Evolutionary conservation across 257 asterid species (phyloP).

Genomic region (Jaltomata sinuosa): DNA sequence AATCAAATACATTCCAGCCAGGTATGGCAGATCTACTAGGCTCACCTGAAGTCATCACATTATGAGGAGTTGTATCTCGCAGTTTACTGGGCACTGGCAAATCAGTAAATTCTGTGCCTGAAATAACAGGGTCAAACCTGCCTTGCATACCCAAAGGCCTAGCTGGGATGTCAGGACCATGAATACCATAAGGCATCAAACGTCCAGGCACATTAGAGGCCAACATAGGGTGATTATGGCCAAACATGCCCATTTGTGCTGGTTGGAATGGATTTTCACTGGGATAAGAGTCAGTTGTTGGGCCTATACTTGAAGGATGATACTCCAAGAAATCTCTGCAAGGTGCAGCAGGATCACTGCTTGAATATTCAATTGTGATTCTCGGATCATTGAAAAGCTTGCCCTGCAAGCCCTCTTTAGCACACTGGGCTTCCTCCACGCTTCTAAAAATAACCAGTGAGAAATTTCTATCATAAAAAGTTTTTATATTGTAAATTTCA

Average conservation of each 20-base stretch:
- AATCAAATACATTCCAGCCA: constrained; percentile 58
- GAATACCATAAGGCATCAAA: constrained; percentile 7
- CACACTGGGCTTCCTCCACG: no score
- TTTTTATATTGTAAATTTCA: no score
- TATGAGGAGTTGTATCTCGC: no score
- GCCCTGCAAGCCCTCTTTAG: no score
- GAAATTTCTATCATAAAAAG: no score
- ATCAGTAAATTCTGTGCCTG: no score
- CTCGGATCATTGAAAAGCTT: not conserved
- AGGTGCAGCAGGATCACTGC: constrained; percentile 38
- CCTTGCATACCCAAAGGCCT: constrained; percentile 17
- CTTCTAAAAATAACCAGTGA: no score
- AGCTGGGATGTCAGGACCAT: no score
- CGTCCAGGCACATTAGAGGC: constrained; percentile 37
- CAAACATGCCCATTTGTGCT: constrained; percentile 56
- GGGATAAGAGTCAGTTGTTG: constrained; percentile 17
- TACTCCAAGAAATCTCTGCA: constrained; percentile 24
- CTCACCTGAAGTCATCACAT: no score
- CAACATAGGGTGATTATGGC: constrained; percentile 44
- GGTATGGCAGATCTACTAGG: no score
- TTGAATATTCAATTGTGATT: constrained; percentile 19
- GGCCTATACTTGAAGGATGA: constrained; percentile 50
- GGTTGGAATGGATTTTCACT: constrained; percentile 47
- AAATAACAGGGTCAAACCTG: constrained; percentile 36
- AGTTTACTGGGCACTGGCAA: no score